A percentile compares a stretch with the other conserved stretches of the same genome.
phyloP scores from a whole-genome alignment of 805 yeast species.

The Cyberlindnera bimundalis region DNA sequence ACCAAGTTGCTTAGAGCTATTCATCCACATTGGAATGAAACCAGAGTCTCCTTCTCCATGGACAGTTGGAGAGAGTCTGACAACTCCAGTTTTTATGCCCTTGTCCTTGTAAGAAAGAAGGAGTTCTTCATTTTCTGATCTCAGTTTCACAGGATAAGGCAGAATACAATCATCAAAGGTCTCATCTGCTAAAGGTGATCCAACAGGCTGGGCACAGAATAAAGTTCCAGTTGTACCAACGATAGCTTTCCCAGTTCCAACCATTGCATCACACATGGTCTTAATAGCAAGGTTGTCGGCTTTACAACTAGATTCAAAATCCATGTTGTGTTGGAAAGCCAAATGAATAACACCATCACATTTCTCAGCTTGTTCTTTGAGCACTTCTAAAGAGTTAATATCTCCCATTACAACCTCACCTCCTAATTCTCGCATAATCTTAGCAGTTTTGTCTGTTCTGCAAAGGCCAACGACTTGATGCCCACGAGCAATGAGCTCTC shows the following conservation, averaged over 20 bases:
- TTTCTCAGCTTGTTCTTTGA: slow-evolving; percentile 28
- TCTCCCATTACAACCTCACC: slow-evolving; percentile 19
- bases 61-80: slow-evolving; percentile 33
- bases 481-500: slow-evolving; percentile 24
- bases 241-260: slow-evolving; percentile 31
- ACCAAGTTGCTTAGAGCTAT: too few species aligned
- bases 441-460: slow-evolving; percentile 31
- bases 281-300: slow-evolving; percentile 29
- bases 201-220: slow-evolving; percentile 9
- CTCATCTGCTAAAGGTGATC: slow-evolving; percentile 1
- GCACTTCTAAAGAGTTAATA: slow-evolving; percentile 28
- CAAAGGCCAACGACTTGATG: slow-evolving; percentile 32
- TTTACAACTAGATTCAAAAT: slow-evolving; percentile 24
- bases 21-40: slow-evolving; percentile 21
- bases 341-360: slow-evolving; percentile 37
- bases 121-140: slow-evolving; percentile 19
- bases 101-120: slow-evolving; percentile 19
- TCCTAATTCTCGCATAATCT: slow-evolving; percentile 25
- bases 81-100: slow-evolving; percentile 27
- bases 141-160: background rate
- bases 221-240: slow-evolving; percentile 27
- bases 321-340: slow-evolving; percentile 27
- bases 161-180: background rate
- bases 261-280: slow-evolving; percentile 19
- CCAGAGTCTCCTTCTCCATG: slow-evolving; percentile 32